These are phyloP conservation scores for Colletotrichum plurivorum DNA, from an alignment of 2,329 filamentous ascomycete species.

Conservation along the genomic window DNA sequence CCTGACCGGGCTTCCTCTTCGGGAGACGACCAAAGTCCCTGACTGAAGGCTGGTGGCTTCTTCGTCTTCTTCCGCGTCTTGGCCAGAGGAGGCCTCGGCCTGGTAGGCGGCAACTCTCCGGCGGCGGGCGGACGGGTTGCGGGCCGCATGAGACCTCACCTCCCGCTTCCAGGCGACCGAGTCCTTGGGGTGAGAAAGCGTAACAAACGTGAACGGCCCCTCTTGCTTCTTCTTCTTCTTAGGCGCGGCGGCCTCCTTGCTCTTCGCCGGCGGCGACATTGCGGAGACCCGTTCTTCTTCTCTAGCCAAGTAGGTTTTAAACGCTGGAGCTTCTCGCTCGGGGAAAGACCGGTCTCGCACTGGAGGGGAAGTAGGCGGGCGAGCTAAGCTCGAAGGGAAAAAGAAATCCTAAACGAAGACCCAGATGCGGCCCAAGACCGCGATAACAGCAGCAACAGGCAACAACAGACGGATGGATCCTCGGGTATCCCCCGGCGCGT, in stretches of 20 bases:
- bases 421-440: too few relatives aligned
- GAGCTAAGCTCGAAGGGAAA: not conserved
- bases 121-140: conserved; percentile 31
- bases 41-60: not conserved
- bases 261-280: conserved; percentile 14
- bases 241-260: not conserved
- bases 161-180: conserved; percentile 29
- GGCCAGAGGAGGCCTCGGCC: not conserved
- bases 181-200: conserved; percentile 40
- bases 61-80: not conserved
- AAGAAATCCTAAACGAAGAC: too few relatives aligned
- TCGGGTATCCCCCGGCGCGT: not conserved
- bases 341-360: too few relatives aligned
- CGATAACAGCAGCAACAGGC: too few relatives aligned
- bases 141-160: conserved; percentile 44
- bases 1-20: not conserved
- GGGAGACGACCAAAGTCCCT: not conserved
- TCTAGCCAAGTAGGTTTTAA: too few relatives aligned
- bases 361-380: not conserved
- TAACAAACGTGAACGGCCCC: conserved; percentile 41
- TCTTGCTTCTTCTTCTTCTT: conserved; percentile 1
- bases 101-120: conserved; percentile 1
- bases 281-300: not conserved
- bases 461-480: too few relatives aligned
- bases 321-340: too few relatives aligned